Evolutionary conservation across 202 grass and related monocot species (phyloP).

Genomic region (Setaria viridis): DNA sequence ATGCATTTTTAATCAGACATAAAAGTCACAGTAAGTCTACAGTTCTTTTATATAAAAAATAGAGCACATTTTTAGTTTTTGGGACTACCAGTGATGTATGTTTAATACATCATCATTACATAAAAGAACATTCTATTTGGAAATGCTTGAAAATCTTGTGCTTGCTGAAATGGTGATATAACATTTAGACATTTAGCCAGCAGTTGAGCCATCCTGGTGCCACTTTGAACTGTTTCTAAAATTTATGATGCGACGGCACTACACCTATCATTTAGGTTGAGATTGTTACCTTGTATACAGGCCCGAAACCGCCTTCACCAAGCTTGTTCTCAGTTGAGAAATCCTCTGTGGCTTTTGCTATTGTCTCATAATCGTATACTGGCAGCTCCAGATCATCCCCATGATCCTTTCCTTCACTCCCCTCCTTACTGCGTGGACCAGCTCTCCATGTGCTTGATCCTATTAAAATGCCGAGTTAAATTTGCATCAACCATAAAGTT

Average conservation of each 20-base stretch:
- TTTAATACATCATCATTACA: background rate
- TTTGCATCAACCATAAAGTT: background rate
- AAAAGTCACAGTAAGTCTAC: background rate
- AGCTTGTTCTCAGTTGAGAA: conserved; percentile 72
- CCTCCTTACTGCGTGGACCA: conserved; percentile 25
- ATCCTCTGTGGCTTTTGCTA: conserved; percentile 51
- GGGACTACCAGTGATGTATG: background rate
- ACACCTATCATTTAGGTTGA: background rate
- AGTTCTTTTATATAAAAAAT: background rate
- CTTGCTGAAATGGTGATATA: too few relatives aligned
- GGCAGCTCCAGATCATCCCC: conserved; percentile 61
- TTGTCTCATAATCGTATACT: conserved; percentile 63
- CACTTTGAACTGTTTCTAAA: background rate
- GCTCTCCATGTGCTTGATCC: conserved; percentile 40
- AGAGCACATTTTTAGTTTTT: background rate
- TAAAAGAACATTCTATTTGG: background rate
- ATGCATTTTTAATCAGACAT: background rate
- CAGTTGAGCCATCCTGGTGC: background rate
- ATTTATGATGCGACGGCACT: conserved; percentile 15
- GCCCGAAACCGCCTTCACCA: conserved; percentile 76
- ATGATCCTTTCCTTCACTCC: conserved; percentile 45
- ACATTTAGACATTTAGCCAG: background rate
- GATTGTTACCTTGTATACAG: conserved; percentile 71
- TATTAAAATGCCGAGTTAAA: conserved; percentile 7
- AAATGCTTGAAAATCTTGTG: background rate